Evolutionary conservation across 345 rosid genomes (phyloP), one percentile per base, ranked within the genome.

Genomic region (Linum tenue): DNA sequence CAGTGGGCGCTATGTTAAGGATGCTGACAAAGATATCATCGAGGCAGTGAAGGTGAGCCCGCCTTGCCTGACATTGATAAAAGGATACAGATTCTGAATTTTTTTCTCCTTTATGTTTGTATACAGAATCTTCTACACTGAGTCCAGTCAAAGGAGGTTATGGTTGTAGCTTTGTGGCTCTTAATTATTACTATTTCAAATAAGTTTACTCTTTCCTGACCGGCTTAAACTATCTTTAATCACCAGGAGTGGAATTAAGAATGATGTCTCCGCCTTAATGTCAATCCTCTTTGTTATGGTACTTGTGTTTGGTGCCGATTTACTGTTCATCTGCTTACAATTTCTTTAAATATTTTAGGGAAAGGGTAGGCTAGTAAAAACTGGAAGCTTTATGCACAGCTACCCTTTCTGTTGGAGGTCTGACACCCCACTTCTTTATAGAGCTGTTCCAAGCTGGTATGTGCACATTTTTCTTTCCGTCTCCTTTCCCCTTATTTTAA

Each of bases 361-460:
- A 60, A 90, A 85, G 64, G 96, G 96, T 57, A 88, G 86, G 83
- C 92, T 94, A 73, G 90, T 94, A 58, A 94, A 94, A 75, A 55
- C 85, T 38, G 99, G 99, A 79, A 90, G 76, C 79, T 78, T 65
- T 62, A 87, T 80, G 35, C 99, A 94, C 80, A 78, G 88, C 40
- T 94, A 94, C 72, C 97, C 97, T 58, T 83, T 78, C 70, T 94
- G 99, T 75, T 94, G 87, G 85, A 86, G 99, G 80, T 94, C 99
- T 71, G 92, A 86, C 56, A 86, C 96, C 11, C 99, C 99, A 71
- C 97, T 94, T 64, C 86, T 94, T 37, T 90, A 90, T 68, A 80
- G 96, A 82, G 99, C 97, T 65, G 95, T 94, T 73, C 96, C 97
- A 4, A 94, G 96, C 74, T 94, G 99, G 99, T 94, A 78, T 67